Conservation (phyloP, 1,284 basidiomycete genomes). For the Leccinum pachyderme region DNA sequence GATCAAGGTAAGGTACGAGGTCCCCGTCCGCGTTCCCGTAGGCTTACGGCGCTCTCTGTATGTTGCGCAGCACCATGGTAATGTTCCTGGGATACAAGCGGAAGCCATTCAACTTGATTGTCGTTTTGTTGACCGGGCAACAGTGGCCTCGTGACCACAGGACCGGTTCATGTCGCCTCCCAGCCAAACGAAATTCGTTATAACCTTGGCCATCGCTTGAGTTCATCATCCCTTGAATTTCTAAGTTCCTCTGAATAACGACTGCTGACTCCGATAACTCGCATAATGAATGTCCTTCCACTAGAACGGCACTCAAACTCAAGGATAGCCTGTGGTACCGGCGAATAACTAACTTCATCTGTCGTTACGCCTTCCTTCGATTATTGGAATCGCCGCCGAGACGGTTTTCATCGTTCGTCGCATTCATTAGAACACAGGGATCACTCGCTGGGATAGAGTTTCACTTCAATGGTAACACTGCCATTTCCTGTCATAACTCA, state of each 20-base stretch:
- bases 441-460: constrained; percentile 2
- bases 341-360: too few relatives aligned
- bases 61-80: neutral
- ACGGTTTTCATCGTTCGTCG: neutral
- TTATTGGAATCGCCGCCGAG: neutral
- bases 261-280: neutral
- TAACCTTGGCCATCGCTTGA: neutral
- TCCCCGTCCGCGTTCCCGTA: neutral
- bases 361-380: neutral
- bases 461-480: neutral
- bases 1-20: constrained; percentile 1
- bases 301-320: too few relatives aligned
- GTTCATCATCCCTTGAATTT: neutral
- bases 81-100: constrained; percentile 6
- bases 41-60: neutral
- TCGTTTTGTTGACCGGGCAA: neutral
- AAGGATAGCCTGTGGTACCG: too few relatives aligned
- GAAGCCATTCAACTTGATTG: neutral
- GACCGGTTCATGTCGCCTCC: neutral
- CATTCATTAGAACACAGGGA: constrained; percentile 1
- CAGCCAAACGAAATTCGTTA: neutral
- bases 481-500: neutral
- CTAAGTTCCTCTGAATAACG: constrained; percentile 1
- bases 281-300: neutral
- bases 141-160: neutral